Base-by-base conservation (phyloP, 1,139 yeast genomes). In the Starmera stellimalicola region DNA sequence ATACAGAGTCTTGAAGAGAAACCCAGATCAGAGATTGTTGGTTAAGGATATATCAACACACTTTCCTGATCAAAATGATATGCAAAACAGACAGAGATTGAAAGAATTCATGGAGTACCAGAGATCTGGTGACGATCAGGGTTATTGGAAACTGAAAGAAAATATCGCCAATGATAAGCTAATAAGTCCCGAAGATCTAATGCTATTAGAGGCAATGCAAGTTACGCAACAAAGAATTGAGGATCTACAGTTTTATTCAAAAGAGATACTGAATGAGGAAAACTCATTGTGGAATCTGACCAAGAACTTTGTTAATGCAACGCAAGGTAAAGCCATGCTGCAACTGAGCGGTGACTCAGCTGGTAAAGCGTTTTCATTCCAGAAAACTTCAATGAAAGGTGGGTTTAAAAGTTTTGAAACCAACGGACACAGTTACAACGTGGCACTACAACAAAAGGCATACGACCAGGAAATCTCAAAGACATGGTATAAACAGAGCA, bases 51-150 rank as follows among this genome's bases (percentile, higher is more conserved):
- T 93, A 17, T 79, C 94, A 0, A 73, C 73, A 34, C 97, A 91
- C 60, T 93, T 93, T 52, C 98, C 98, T 0, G 97, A 88, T 48
- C 97, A 88, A 55, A 88, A 83, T 52, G 97, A 91, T 52, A 88
- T 91, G 87, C 99, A 93, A 56, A 91, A 87, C 51, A 71, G 98
- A 48, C 97, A 91, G 58, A 68, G 96, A 41, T 68, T 93, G 40
- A 93, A 93, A 55, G 99, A 93, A 58, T 93, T 93, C 47, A 93
- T 93, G 99, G 97, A 88, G 51, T 93, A 84, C 50, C 97, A 88
- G 60, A 69, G 97, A 47, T 77, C 81, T 29, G 98, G 98, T 11
- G 88, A 82, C 19, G 97, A 91, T 52, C 95, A 87, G 52, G 95
- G 97, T 3, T 83, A 65, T 51, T 93, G 99, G 99, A 91, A 87